phyloP scores from a whole-genome alignment of 129 eudicot genomes.

The Pulicaria dysenterica region DNA sequence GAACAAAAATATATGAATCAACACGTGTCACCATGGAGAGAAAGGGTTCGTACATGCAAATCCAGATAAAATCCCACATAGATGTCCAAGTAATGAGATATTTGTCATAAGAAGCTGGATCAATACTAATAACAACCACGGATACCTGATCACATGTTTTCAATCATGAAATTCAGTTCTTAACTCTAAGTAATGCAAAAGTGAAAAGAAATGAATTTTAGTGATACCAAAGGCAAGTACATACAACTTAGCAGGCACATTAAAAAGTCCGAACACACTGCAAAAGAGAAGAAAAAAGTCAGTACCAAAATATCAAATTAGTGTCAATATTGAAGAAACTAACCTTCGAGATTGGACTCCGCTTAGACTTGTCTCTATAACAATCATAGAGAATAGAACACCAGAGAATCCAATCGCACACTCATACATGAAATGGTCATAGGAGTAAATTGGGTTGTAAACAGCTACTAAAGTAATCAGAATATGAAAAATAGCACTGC shows the following conservation, averaged over 20 bases:
- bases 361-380: conserved; percentile 89
- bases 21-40: not conserved
- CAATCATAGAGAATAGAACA: conserved; percentile 92
- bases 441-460: conserved; percentile 58
- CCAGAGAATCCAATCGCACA: conserved; percentile 99
- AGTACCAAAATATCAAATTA: conserved; percentile 11
- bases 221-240: conserved; percentile 20
- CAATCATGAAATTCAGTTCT: not conserved
- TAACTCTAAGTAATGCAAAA: not conserved
- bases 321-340: conserved; percentile 24
- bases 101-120: conserved; percentile 90
- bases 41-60: conserved; percentile 69
- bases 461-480: conserved; percentile 70
- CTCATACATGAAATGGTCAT: conserved; percentile 58
- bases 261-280: conserved; percentile 97
- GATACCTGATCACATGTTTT: conserved; percentile 56
- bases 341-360: conserved; percentile 90
- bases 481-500: conserved; percentile 79
- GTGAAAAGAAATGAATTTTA: not conserved
- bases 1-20: conserved; percentile 18
- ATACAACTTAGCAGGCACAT: conserved; percentile 91
- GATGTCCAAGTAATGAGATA: conserved; percentile 94
- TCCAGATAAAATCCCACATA: conserved; percentile 97
- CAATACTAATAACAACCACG: conserved; percentile 77
- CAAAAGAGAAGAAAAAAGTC: conserved; percentile 33